A percentile compares a stretch with the other conserved stretches of the same genome.
Evolutionary conservation across 495 filamentous ascomycete species (phyloP).

Genomic region (Lophiotrema nucula): DNA sequence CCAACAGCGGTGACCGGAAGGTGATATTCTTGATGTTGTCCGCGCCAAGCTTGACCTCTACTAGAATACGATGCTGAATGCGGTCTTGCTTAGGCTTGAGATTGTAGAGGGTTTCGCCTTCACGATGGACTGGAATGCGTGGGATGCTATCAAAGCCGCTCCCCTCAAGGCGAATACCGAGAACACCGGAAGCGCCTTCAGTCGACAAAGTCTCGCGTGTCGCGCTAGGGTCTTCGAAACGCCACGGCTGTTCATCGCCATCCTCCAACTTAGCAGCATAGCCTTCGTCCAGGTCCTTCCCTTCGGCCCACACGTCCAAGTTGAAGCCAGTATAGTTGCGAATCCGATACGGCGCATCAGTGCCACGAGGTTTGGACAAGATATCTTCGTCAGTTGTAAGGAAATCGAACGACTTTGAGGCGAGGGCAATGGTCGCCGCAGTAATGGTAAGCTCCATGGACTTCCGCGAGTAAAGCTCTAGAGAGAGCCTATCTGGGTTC

Average conservation of each 20-base stretch:
- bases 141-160: slow-evolving; percentile 90
- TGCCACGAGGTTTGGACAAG: slow-evolving; percentile 85
- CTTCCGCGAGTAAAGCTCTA: slow-evolving; percentile 84
- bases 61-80: slow-evolving; percentile 82
- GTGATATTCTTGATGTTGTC: slow-evolving; percentile 99
- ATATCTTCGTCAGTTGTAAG: slow-evolving; percentile 88
- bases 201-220: slow-evolving; percentile 88
- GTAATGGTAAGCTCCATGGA: slow-evolving; percentile 89
- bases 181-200: slow-evolving; percentile 71
- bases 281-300: slow-evolving; percentile 53
- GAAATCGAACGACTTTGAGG: slow-evolving; percentile 89
- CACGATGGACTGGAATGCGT: slow-evolving; percentile 85
- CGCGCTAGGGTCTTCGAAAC: slow-evolving; percentile 91
- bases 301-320: slow-evolving; percentile 72
- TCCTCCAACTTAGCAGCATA: slow-evolving; percentile 79
- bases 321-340: slow-evolving; percentile 95
- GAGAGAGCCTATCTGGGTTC: slow-evolving; percentile 69
- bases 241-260: slow-evolving; percentile 90
- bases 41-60: slow-evolving; percentile 82
- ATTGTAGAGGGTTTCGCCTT: slow-evolving; percentile 86
- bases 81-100: slow-evolving; percentile 79
- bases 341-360: slow-evolving; percentile 88
- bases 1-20: slow-evolving; percentile 86
- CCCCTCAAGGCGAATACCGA: slow-evolving; percentile 82
- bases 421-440: slow-evolving; percentile 87